A percentile compares a stretch with the other conserved stretches of the same genome.
Evolutionary conservation across 2,329 filamentous ascomycete genomes (phyloP).

Genomic region (Pyricularia sp.): DNA sequence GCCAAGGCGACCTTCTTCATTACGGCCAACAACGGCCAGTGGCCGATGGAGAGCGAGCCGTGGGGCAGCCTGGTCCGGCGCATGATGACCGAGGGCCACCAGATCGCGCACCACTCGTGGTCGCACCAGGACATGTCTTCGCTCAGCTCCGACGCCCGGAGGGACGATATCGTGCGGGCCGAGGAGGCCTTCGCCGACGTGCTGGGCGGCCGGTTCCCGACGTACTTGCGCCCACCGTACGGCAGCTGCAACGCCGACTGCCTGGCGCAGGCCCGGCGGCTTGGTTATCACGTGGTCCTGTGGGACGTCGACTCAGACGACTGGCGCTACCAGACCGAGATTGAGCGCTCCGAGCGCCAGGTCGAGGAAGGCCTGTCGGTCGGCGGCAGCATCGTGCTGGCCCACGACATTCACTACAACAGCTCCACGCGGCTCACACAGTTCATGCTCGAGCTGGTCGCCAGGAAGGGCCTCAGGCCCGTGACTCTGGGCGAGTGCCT

Average conservation of each 20-base stretch:
- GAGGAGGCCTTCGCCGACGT: slow-evolving; percentile 30
- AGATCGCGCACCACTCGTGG: slow-evolving; percentile 31
- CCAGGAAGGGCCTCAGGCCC: slow-evolving; percentile 28
- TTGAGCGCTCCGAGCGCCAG: background rate
- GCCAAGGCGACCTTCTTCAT: slow-evolving; percentile 28
- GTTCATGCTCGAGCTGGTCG: slow-evolving; percentile 30
- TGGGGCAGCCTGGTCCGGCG: slow-evolving; percentile 26
- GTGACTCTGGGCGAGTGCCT: slow-evolving; percentile 38
- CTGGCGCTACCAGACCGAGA: slow-evolving; percentile 11
- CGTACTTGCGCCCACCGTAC: slow-evolving; percentile 32
- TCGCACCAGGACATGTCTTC: slow-evolving; percentile 25
- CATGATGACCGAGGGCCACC: slow-evolving; percentile 27
- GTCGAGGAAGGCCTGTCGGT: background rate
- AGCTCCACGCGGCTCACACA: slow-evolving; percentile 32
- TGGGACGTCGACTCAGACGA: slow-evolving; percentile 22
- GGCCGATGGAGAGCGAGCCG: slow-evolving; percentile 20
- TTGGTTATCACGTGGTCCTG: slow-evolving; percentile 23
- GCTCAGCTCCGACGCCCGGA: slow-evolving; percentile 16
- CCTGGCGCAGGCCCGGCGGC: slow-evolving; percentile 14
- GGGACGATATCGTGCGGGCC: slow-evolving; percentile 29
- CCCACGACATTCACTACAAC: slow-evolving; percentile 35
- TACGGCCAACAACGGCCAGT: slow-evolving; percentile 21
- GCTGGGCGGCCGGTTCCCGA: slow-evolving; percentile 25
- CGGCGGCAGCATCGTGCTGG: slow-evolving; percentile 12
- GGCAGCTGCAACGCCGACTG: slow-evolving; percentile 17